A percentile compares a stretch with the other conserved stretches of the same genome.
phyloP scores from a whole-genome alignment of 192 early-diverging fungal species.

The Funneliformis mosseae region DNA sequence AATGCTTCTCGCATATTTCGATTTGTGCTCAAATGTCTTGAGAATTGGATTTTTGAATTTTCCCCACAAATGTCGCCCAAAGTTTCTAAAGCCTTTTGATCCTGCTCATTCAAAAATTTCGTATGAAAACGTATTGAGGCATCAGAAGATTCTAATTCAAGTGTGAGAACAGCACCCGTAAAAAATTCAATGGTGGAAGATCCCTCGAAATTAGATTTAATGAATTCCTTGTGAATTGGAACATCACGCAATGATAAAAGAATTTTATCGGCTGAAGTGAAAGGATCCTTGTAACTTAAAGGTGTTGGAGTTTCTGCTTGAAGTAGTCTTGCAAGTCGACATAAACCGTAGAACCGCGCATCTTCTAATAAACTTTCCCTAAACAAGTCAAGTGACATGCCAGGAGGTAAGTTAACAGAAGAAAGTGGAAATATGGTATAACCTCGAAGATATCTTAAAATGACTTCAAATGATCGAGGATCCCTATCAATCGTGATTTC shows the following conservation, averaged over 20 bases:
- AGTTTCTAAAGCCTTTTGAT: constrained; percentile 26
- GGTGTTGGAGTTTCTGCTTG: constrained; percentile 29
- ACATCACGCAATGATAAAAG: constrained; percentile 30
- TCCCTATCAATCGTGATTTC: constrained; percentile 28
- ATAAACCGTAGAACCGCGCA: constrained; percentile 23
- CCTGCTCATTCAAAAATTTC: constrained; percentile 30
- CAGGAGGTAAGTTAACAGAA: constrained; percentile 28
- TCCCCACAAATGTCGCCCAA: constrained; percentile 29
- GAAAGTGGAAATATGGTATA: constrained; percentile 34
- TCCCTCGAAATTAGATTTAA: constrained; percentile 26
- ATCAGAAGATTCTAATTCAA: constrained; percentile 20
- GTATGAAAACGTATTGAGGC: constrained; percentile 27
- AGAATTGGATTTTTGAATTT: constrained; percentile 25
- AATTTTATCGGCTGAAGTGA: constrained; percentile 30
- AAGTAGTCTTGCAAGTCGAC: constrained; percentile 19
- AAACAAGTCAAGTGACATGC: constrained; percentile 32
- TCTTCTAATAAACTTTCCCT: constrained; percentile 33
- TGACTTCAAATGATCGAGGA: constrained; percentile 27
- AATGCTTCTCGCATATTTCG: constrained; percentile 20
- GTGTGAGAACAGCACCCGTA: constrained; percentile 31
- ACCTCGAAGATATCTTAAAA: constrained; percentile 34
- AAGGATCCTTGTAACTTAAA: constrained; percentile 30
- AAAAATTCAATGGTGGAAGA: constrained; percentile 29
- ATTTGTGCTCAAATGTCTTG: neutral
- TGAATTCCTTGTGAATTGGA: constrained; percentile 29